phyloP scores from a whole-genome alignment of 73 alveolate species.

The Symbiodinium pilosum region DNA sequence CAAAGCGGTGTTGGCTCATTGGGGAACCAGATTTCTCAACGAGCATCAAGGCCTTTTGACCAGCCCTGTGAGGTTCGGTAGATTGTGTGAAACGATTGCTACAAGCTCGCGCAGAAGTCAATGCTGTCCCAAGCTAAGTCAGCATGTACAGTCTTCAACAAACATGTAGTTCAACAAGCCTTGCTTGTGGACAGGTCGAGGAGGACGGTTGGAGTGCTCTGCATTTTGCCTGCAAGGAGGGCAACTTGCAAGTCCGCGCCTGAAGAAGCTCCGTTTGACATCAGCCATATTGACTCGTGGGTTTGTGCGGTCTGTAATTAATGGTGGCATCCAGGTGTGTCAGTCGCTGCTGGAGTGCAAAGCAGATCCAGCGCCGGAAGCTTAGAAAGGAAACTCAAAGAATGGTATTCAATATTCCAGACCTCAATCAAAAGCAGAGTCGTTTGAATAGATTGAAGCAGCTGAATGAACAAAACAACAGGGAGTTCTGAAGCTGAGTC shows the following conservation, averaged over 20 bases:
- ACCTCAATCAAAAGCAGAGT: background rate
- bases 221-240: constrained; percentile 77
- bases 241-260: constrained; percentile 52
- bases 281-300: background rate
- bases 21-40: too few relatives aligned
- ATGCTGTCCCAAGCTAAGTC: background rate
- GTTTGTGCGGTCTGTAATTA: background rate
- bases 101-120: constrained; percentile 58
- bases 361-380: constrained; percentile 36
- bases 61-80: constrained; percentile 42
- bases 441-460: too few relatives aligned
- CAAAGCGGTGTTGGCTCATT: too few relatives aligned
- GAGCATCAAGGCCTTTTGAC: too few relatives aligned
- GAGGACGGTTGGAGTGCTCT: constrained; percentile 93
- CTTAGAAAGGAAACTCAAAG: too few relatives aligned
- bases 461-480: too few relatives aligned
- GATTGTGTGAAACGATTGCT: constrained; percentile 59
- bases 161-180: too few relatives aligned
- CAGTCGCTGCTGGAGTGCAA: constrained; percentile 36
- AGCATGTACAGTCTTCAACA: too few relatives aligned
- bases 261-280: background rate
- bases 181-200: constrained; percentile 31
- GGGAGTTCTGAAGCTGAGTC: too few relatives aligned
- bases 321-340: constrained; percentile 1
- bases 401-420: too few relatives aligned